Evolutionary conservation across 2,329 filamentous ascomycete genomes (phyloP).

Genomic region (Chaetomium sp.): DNA sequence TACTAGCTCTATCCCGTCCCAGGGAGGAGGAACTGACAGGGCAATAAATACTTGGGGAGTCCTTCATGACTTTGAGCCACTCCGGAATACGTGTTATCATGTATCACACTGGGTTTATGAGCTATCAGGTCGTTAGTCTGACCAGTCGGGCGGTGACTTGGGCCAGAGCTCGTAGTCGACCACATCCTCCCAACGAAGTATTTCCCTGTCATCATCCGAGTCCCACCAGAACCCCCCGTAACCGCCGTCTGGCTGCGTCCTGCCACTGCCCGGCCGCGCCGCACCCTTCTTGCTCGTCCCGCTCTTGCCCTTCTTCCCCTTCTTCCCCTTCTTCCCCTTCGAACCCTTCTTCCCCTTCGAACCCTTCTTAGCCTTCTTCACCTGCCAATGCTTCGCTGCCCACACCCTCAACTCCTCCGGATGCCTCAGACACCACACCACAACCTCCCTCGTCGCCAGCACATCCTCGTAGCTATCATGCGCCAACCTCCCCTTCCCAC

Average conservation of each 20-base stretch:
- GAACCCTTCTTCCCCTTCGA: neutral
- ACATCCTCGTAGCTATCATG: constrained; percentile 16
- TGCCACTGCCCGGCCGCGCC: too few relatives aligned
- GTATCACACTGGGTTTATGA: neutral
- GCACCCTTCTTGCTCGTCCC: neutral
- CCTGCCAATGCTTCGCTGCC: constrained; percentile 1
- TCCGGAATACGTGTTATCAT: neutral
- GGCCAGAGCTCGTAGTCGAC: constrained; percentile 7
- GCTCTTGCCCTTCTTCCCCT: neutral
- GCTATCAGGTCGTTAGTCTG: neutral
- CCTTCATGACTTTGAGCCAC: neutral
- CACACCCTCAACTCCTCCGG: constrained; percentile 7
- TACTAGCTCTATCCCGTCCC: too few relatives aligned
- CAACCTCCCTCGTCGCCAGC: constrained; percentile 15
- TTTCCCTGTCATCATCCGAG: neutral
- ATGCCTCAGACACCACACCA: constrained; percentile 12
- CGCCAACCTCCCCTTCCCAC: neutral
- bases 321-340: too few relatives aligned
- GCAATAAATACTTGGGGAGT: too few relatives aligned
- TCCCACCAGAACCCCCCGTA: neutral
- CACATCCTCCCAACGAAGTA: constrained; percentile 8
- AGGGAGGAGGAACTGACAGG: too few relatives aligned
- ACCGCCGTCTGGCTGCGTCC: too few relatives aligned
- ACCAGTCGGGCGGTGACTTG: constrained; percentile 11
- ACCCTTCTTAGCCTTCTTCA: neutral